Evolutionary conservation across 2,329 filamentous ascomycete species (phyloP), one percentile per base, ranked within the genome.

Genomic region (Microcyclospora pomicola): DNA sequence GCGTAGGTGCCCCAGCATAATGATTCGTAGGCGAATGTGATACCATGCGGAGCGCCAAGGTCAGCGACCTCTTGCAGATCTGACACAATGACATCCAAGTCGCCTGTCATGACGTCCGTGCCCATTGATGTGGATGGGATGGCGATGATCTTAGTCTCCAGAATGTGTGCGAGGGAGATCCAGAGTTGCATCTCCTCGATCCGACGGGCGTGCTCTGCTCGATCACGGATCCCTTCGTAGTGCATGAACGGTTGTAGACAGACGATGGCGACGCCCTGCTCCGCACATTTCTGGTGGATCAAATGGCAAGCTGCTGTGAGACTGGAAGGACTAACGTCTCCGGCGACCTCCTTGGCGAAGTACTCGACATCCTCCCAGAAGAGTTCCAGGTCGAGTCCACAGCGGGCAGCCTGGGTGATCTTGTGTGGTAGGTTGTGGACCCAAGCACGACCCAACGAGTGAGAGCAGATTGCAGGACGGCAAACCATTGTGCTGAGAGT

Each of bases 161-260:
- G 63, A 9, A 70, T 68, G 13, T 69, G 65, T 5, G 73, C 76
- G 9, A 91, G 63, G 31, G 69, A 54, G 46, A 87, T 77, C 82
- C 82, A 88, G 15, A 79, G 63, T 9, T 69, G 62, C 15, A 88
- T 67, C 47, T 84, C 72, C 13, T 72, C 63, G 24, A 86, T 59
- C 3, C 75, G 66, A 16, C 64, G 58, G 1, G 60, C 59, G 50
- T 82, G 78, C 41, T 71, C 65, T 12, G 59, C 49, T 9, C 79
- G 66, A 57, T 85, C 75, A 5, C 76, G 42, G 0, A 86, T 67
- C 1, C 82, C 83, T 47, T 87, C 83, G 59, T 81, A 86, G 60
- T 84, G 74, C 63, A 73, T 72, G 55, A 88, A 87, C 0, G 83
- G 83, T 52, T 85, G 82, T 0, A 87, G 67, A 43, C 75, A 78